A percentile compares a stretch with the other conserved stretches of the same genome.
These are phyloP conservation scores for Parafenestella ontariensis DNA, from an alignment of 2,329 filamentous ascomycete species.

Conservation along the genomic window DNA sequence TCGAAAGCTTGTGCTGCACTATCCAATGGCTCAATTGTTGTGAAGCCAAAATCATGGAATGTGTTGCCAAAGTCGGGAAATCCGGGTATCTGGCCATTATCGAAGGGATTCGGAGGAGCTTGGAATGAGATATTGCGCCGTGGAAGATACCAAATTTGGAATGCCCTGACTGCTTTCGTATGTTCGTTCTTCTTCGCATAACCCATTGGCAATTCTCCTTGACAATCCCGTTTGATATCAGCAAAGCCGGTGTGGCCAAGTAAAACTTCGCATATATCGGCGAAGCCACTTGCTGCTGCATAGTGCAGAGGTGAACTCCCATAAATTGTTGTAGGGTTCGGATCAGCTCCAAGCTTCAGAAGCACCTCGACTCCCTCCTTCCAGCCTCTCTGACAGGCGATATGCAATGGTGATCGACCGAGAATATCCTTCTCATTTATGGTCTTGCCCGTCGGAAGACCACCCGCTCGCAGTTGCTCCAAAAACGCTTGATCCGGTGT, in stretches of 20 bases:
- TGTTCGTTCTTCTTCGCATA: background rate
- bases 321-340: background rate
- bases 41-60: too few relatives aligned
- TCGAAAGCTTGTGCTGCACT: too few relatives aligned
- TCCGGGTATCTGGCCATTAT: too few relatives aligned
- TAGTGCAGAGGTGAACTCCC: conserved; percentile 18
- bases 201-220: too few relatives aligned
- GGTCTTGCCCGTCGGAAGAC: background rate
- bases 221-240: background rate
- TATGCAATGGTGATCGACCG: conserved; percentile 13
- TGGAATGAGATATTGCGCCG: too few relatives aligned
- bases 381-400: conserved; percentile 5
- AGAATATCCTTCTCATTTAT: conserved; percentile 1
- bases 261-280: conserved; percentile 1
- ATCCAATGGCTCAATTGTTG: too few relatives aligned
- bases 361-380: background rate
- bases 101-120: too few relatives aligned
- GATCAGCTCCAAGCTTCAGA: conserved; percentile 1
- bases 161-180: background rate
- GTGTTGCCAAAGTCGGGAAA: too few relatives aligned
- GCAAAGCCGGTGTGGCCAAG: background rate
- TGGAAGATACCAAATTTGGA: too few relatives aligned
- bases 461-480: background rate
- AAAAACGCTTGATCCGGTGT: background rate
- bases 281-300: conserved; percentile 7